These are phyloP conservation scores for Candida sphagnicola DNA, from an alignment of 805 yeast species.

Conservation along the genomic window DNA sequence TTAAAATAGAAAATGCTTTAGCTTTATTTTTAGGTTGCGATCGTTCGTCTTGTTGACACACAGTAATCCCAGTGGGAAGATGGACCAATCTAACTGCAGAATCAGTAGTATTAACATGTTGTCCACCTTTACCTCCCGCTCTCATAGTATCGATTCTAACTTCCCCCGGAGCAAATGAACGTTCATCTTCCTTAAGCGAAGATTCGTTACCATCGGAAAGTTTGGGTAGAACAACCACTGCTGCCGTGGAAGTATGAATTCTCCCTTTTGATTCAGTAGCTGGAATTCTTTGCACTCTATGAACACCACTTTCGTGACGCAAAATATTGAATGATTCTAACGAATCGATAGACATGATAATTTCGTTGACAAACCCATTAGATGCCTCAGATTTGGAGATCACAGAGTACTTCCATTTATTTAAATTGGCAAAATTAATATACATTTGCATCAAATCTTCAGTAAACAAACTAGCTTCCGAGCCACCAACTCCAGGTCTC, in stretches of 20 bases:
- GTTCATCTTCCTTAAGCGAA: conserved; percentile 48
- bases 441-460: conserved; percentile 81
- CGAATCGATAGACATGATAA: conserved; percentile 60
- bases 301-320: conserved; percentile 91
- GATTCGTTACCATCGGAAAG: conserved; percentile 53
- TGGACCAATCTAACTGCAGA: conserved; percentile 94
- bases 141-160: conserved; percentile 95
- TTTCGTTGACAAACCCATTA: conserved; percentile 73
- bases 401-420: conserved; percentile 64
- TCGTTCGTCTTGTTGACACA: conserved; percentile 89
- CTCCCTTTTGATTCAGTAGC: conserved; percentile 92
- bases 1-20: conserved; percentile 76
- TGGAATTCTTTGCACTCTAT: conserved; percentile 92
- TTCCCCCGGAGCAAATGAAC: conserved; percentile 81
- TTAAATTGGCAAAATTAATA: conserved; percentile 57
- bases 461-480: conserved; percentile 87
- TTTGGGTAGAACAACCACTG: conserved; percentile 89
- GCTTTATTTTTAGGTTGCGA: conserved; percentile 95
- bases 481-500: conserved; percentile 95
- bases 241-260: conserved; percentile 94
- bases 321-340: conserved; percentile 73
- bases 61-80: conserved; percentile 84
- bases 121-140: conserved; percentile 97
- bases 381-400: conserved; percentile 54
- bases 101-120: conserved; percentile 95